Evolutionary conservation across 371 early-diverging fungal species (phyloP), one percentile per base, ranked within the genome.

Genomic region (Phascolomyces articulosus): DNA sequence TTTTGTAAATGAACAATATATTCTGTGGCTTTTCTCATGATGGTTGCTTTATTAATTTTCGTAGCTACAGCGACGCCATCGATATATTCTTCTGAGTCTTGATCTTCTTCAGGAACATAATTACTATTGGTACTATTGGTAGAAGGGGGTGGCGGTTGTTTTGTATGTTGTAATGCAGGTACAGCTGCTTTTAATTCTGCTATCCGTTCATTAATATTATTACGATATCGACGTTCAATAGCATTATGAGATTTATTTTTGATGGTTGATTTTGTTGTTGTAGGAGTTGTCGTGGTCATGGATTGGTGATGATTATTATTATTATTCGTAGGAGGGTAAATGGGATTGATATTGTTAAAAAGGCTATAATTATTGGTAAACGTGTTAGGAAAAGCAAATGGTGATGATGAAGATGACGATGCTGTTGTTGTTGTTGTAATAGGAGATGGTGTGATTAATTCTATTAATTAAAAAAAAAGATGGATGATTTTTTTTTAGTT

Each of bases 141-240:
- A n/a, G n/a, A 68, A 84, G 84, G 16, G 79, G 67, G 68, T 85
- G 84, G 16, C 78, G 67, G 68, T 85, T 85, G 40, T 85, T 78
- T 51, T 51, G 51, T 51, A 71, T 88, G 82, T 31, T 88, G 75
- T 6, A 96, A 78, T 0, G 95, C 95, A 0, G 97, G 97, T 3
- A 96, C 93, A 0, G 92, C 90, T 61, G 85, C 84, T 64, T 90
- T 90, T 9, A 96, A 82, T 53, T 96, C 94, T 29, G 90, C 79
- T 57, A 96, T 96, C 38, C 95, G 87, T 62, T 95, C 93, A 82
- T 96, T 96, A 74, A 96, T 93, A 74, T 95, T 96, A 75, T 94
- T 95, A 62, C 97, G 89, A 72, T 95, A 95, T 49, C 94, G 89
- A 15, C 93, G 87, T 75, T 96, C 97, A 53, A 96, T 95, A 4